These are phyloP conservation scores for Penicillium waksmanii DNA, from an alignment of 495 filamentous ascomycete genomes.

Conservation along the genomic window DNA sequence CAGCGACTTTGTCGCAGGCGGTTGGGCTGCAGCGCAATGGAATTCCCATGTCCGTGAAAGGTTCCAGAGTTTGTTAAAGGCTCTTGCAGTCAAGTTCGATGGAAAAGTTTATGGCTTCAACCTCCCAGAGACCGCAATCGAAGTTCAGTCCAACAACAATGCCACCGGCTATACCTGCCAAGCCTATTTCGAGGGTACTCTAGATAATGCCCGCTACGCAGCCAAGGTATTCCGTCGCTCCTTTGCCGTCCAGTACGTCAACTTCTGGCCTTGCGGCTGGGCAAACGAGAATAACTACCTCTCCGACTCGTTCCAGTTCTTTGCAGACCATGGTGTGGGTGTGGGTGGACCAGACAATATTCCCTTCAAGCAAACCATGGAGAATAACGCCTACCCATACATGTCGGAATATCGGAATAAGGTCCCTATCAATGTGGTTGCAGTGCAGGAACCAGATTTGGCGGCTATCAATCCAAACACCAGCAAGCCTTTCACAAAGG, in stretches of 20 bases:
- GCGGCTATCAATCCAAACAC: constrained; percentile 8
- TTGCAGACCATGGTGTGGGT: constrained; percentile 8
- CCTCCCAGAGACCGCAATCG: constrained; percentile 5
- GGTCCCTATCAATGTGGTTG: constrained; percentile 8
- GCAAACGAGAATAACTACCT: constrained; percentile 7
- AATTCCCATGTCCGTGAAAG: constrained; percentile 6
- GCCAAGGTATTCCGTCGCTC: constrained; percentile 1
- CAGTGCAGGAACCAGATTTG: constrained; percentile 9
- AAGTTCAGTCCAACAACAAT: constrained; percentile 6
- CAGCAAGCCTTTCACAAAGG: constrained; percentile 1
- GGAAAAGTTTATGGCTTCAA: constrained; percentile 10
- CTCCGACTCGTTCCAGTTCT: constrained; percentile 9
- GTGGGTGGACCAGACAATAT: constrained; percentile 9
- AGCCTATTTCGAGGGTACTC: constrained; percentile 6
- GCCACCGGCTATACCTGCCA: constrained; percentile 6
- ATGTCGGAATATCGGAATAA: constrained; percentile 8
- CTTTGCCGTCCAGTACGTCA: constrained; percentile 9
- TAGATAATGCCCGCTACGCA: constrained; percentile 5
- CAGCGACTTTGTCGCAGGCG: constrained; percentile 6
- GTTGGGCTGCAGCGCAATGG: constrained; percentile 9
- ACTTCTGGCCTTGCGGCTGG: constrained; percentile 12
- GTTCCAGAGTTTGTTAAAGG: constrained; percentile 3
- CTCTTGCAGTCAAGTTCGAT: constrained; percentile 1
- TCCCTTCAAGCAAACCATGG: constrained; percentile 8
- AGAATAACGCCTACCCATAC: constrained; percentile 10